Conservation (phyloP, 352 stramenopile species). For the Phytopythium boreale region DNA sequence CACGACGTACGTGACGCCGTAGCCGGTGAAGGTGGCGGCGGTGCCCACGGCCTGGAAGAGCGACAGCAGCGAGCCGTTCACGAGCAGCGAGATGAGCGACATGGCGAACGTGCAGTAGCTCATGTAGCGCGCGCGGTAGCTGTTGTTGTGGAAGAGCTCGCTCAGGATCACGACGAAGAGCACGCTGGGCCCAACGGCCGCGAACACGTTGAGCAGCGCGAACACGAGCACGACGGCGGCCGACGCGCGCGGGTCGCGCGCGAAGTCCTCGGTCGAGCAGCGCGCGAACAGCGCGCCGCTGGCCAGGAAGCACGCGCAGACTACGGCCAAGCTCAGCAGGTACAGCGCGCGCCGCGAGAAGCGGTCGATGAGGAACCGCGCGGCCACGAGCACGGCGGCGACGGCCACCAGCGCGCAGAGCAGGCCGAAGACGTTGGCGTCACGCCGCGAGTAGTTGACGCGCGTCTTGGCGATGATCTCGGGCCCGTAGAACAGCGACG, state of each 20-base stretch:
- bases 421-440: conserved; percentile 81
- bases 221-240: conserved; percentile 64
- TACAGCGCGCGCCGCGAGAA: conserved; percentile 70
- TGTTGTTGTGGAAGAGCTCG: conserved; percentile 81
- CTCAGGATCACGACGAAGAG: conserved; percentile 85
- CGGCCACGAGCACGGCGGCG: conserved; percentile 63
- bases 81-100: conserved; percentile 80
- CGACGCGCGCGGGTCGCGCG: conserved; percentile 34
- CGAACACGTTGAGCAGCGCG: conserved; percentile 69
- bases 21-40: conserved; percentile 58
- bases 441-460: conserved; percentile 42
- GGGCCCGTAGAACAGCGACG: conserved; percentile 85
- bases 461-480: conserved; percentile 79
- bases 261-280: conserved; percentile 67
- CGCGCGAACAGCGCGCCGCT: conserved; percentile 65
- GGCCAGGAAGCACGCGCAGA: conserved; percentile 64
- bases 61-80: conserved; percentile 79
- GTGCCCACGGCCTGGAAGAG: conserved; percentile 72
- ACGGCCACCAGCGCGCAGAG: conserved; percentile 65
- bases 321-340: conserved; percentile 62
- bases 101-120: conserved; percentile 89
- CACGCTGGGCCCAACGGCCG: conserved; percentile 69
- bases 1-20: conserved; percentile 61
- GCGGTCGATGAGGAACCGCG: conserved; percentile 61
- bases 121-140: conserved; percentile 81